A percentile compares a stretch with the other conserved stretches of the same genome.
phyloP scores from a whole-genome alignment of 345 rosid species.

The Gossypium bickii region DNA sequence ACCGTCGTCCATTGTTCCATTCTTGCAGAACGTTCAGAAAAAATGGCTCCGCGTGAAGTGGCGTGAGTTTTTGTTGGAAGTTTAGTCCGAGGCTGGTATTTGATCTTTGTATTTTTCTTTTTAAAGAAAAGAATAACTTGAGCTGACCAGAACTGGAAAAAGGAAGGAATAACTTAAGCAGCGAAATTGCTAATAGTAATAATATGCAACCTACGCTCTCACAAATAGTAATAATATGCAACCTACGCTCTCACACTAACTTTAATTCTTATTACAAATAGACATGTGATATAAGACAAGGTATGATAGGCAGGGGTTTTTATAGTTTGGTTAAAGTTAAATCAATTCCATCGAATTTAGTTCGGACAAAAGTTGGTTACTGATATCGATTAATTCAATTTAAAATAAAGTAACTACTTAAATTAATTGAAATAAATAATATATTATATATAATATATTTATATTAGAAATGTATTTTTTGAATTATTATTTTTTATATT shows the following conservation, averaged over 20 bases:
- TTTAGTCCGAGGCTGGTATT: background rate
- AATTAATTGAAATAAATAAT: too few species aligned
- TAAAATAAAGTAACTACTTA: too few species aligned
- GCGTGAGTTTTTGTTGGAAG: background rate
- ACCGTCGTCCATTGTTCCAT: background rate
- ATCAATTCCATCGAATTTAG: too few species aligned
- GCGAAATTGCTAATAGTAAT: background rate
- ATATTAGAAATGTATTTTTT: too few species aligned
- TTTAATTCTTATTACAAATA: background rate
- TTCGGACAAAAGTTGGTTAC: too few species aligned
- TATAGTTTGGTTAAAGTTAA: too few species aligned
- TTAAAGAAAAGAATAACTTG: background rate
- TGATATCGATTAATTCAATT: accelerated
- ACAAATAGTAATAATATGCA: background rate
- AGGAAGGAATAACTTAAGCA: conserved; percentile 1
- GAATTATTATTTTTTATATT: too few species aligned
- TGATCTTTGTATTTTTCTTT: background rate
- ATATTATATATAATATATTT: too few species aligned
- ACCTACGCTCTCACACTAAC: background rate
- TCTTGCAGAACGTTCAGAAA: background rate
- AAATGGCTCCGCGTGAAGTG: background rate
- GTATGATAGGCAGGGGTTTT: too few species aligned
- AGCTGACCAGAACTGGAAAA: background rate
- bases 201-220: background rate
- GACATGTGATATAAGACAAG: background rate